Evolutionary conservation across 2,329 filamentous ascomycete species (phyloP), one percentile per base, ranked within the genome.

Genomic region (Monilinia laxa): DNA sequence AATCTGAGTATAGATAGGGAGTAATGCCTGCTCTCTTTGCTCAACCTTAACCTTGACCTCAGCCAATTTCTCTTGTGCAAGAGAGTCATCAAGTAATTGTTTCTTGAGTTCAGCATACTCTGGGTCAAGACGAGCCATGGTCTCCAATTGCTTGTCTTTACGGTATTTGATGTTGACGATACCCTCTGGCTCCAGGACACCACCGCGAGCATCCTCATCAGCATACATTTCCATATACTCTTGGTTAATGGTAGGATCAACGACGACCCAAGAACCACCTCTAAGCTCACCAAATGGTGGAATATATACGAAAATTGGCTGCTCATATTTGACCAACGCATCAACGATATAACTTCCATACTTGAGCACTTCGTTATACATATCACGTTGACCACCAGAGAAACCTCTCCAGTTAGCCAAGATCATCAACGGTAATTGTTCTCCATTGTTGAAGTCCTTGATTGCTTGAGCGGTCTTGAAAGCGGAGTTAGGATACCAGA

Each of bases 291-390:
- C 94, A 76, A 90, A 92, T 11, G 95, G 95, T 76, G 95, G 95
- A 76, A 99, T 99, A 84, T 99, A 99, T 71, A 99, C 92, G 77
- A 99, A 99, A 80, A 99, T 89, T 65, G 95, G 95, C 84, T 99
- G 95, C 84, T 99, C 92, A 77, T 92, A 99, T 82, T 97, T 96
- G 84, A 97, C 93, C 58, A 99, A 89, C 65, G 94, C 94, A 76
- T 99, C 95, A 73, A 99, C 95, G 77, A 99, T 99, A 85, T 95
- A 98, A 23, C 94, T 97, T 77, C 95, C 95, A 77, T 99, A 99
- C 85, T 99, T 99, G 80, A 99, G 88, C 20, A 99, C 95, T 82
- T 99, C 95, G 82, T 98, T 97, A 88, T 96, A 99, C 95, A 99
- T 99, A 81, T 99, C 95, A 74, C 94, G 92, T 82, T 99, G 95